These are phyloP conservation scores for Mycena floridula DNA, from an alignment of 768 basidiomycete genomes.

Conservation along the genomic window DNA sequence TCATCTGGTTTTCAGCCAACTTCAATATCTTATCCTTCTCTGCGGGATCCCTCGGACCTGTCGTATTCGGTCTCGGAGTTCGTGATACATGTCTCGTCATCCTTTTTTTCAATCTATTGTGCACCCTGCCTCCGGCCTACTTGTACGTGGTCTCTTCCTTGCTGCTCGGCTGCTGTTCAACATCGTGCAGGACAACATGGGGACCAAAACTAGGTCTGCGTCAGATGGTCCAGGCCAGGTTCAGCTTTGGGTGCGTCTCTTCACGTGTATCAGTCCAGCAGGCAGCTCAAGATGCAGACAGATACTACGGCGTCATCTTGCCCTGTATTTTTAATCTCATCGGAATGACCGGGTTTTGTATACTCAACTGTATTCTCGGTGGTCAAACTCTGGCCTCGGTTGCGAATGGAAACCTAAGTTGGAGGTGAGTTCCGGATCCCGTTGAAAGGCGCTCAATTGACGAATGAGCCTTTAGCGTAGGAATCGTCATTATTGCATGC, in stretches of 20 bases:
- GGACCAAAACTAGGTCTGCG: slow-evolving; percentile 84
- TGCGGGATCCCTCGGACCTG: slow-evolving; percentile 61
- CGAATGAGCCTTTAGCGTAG: slow-evolving; percentile 22
- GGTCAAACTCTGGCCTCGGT: slow-evolving; percentile 34
- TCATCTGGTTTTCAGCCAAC: slow-evolving; percentile 73
- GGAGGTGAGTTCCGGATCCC: slow-evolving; percentile 19
- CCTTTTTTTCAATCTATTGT: slow-evolving; percentile 62
- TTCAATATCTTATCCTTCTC: slow-evolving; percentile 69
- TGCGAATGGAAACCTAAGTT: slow-evolving; percentile 20
- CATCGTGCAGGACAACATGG: slow-evolving; percentile 45
- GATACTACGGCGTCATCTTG: slow-evolving; percentile 41
- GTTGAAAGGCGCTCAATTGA: background rate
- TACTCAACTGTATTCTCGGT: slow-evolving; percentile 57
- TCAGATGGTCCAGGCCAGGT: slow-evolving; percentile 70
- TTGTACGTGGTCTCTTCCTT: slow-evolving; percentile 31
- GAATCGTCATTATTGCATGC: slow-evolving; percentile 52
- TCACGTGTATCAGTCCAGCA: background rate
- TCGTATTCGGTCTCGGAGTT: slow-evolving; percentile 50
- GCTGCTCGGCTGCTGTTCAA: background rate
- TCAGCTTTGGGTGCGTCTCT: slow-evolving; percentile 26
- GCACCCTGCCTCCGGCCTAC: slow-evolving; percentile 54
- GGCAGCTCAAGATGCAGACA: slow-evolving; percentile 8
- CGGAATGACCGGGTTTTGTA: slow-evolving; percentile 51
- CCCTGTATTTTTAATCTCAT: slow-evolving; percentile 45
- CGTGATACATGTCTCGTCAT: slow-evolving; percentile 61